Evolutionary conservation across 2,329 filamentous ascomycete genomes (phyloP).

Genomic region (Coniella lustricola): DNA sequence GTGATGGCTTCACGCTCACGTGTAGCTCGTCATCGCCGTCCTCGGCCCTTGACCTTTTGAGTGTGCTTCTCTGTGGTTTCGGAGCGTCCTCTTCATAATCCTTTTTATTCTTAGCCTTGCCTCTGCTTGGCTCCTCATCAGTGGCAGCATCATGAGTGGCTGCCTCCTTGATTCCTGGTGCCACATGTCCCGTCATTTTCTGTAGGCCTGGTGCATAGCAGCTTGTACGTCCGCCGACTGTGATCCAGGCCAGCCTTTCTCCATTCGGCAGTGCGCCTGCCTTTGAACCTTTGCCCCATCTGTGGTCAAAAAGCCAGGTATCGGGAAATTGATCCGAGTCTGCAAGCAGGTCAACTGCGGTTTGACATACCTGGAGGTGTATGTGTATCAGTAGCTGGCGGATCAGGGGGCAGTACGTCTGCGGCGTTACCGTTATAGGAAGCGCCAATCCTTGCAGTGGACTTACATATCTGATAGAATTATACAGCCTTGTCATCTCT

Average conservation of each 20-base stretch:
- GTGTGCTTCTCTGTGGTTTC: conserved; percentile 15
- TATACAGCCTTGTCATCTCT: conserved; percentile 66
- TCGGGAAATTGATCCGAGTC: conserved; percentile 80
- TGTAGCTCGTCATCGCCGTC: conserved; percentile 24
- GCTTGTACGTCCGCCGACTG: conserved; percentile 84
- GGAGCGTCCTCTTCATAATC: conserved; percentile 21
- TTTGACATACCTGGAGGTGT: conserved; percentile 55
- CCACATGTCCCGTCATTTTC: conserved; percentile 59
- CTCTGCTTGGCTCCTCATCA: conserved; percentile 20
- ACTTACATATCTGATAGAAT: conserved; percentile 54
- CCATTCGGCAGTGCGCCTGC: conserved; percentile 69
- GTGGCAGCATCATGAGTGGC: conserved; percentile 25
- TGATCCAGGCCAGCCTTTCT: conserved; percentile 77
- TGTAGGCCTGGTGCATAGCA: conserved; percentile 81
- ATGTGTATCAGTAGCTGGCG: background rate
- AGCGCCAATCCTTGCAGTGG: background rate
- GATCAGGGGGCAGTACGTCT: background rate
- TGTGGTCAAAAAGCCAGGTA: conserved; percentile 80
- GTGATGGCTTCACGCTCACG: conserved; percentile 18
- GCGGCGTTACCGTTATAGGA: background rate
- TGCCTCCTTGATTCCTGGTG: conserved; percentile 38
- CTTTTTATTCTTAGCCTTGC: conserved; percentile 20
- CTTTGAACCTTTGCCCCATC: conserved; percentile 82
- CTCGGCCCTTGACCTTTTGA: conserved; percentile 10
- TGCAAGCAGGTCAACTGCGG: conserved; percentile 68